These are phyloP conservation scores for Penicillium corylophilum DNA, from an alignment of 2,329 filamentous ascomycete species.

Conservation along the genomic window DNA sequence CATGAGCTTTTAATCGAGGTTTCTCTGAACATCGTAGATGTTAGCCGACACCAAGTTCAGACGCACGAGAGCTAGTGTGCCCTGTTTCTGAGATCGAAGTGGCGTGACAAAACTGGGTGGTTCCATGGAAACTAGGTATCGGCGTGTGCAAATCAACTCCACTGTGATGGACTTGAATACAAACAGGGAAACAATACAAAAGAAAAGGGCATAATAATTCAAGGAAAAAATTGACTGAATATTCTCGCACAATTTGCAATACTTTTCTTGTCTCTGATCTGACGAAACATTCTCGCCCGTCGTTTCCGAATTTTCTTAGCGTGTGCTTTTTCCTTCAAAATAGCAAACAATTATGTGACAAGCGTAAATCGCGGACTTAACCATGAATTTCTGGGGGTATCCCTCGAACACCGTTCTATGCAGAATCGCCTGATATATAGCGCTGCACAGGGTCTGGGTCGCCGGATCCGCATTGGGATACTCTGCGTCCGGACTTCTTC, in stretches of 20 bases:
- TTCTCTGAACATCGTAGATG: too few species aligned
- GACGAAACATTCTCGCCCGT: background rate
- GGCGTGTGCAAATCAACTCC: too few species aligned
- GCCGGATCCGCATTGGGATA: conserved; percentile 27
- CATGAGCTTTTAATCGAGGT: background rate
- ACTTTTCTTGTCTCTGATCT: background rate
- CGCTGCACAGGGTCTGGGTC: conserved; percentile 25
- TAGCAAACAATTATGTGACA: background rate
- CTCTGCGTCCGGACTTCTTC: conserved; percentile 27
- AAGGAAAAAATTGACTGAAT: background rate
- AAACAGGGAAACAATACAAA: too few species aligned
- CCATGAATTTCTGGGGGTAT: background rate
- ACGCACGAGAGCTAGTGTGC: too few species aligned
- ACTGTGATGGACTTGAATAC: too few species aligned
- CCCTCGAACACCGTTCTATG: background rate
- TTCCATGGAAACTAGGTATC: too few species aligned
- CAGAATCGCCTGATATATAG: conserved; percentile 15
- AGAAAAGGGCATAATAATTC: background rate
- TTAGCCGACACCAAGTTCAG: too few species aligned
- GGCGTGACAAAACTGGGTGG: too few species aligned
- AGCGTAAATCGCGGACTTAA: background rate
- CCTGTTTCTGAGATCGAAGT: too few species aligned
- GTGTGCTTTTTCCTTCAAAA: background rate
- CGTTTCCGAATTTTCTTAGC: background rate
- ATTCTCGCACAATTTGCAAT: background rate